Evolutionary conservation across 345 rosid species (phyloP), one percentile per base, ranked within the genome.

Genomic region (Trapa bicornis): DNA sequence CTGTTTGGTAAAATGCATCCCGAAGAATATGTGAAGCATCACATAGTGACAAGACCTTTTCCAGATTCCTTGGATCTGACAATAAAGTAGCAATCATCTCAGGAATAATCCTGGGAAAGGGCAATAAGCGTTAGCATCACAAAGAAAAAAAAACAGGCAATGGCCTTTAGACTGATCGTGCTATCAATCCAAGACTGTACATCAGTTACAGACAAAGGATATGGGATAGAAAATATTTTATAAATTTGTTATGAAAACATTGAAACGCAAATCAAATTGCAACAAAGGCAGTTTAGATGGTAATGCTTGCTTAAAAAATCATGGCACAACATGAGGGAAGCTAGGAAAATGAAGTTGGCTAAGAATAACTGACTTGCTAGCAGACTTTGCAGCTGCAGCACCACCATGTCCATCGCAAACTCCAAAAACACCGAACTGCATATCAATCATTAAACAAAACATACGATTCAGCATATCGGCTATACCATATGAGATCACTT

Each of bases 401-500:
- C 99, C 97, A 65, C 96, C 96, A 78, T 95, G 97, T 72, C 99
- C 99, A 85, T 91, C 99, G 78, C 96, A 95, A 75, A 95, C 80
- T 67, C 96, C 89, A 82, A 95, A 95, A 68, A 89, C 71, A 69
- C 99, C 99, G 75, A 89, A 91, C 99, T 95, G 87, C 78, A 79
- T 79, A 38, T 61, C 37, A 65, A n/a, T 62, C 61, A 70, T 29
- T 29, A 54, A n/a, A 48, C 15, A 37, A 33, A 58, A 3, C 38
- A 50, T 12, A 52, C 37, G 42, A 54, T 47, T 58, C 63, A 58
- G 38, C 38, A 58, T 36, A 41, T 41, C 43, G 7, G 43, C 7
- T 22, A 22, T 4, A 22, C 29, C 29, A 41, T 8, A 58, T 58
- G 5, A 58, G 38, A 58, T 32, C 1, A 10, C 4, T 11, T 58